Conservation (phyloP, 257 asterid genomes). For the Nicotiana noctiflora region DNA sequence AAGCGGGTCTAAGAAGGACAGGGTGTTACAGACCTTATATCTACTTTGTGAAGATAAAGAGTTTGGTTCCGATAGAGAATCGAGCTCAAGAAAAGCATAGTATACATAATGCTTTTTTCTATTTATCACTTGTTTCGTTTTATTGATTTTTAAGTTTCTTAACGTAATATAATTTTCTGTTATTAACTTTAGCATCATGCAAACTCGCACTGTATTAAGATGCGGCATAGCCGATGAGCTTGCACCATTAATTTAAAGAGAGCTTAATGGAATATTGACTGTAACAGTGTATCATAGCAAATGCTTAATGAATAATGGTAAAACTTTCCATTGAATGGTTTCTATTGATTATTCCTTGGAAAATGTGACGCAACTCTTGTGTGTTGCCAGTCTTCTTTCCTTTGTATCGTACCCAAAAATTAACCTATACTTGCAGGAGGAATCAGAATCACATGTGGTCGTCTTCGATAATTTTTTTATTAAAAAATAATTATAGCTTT, state of each 20-base stretch:
- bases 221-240: background rate
- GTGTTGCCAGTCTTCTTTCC: background rate
- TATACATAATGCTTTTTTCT: no score
- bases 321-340: background rate
- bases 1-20: no score
- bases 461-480: background rate
- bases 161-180: no score
- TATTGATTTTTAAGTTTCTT: no score
- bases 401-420: slow-evolving; percentile 2
- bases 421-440: background rate
- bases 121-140: background rate
- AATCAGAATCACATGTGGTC: slow-evolving; percentile 2
- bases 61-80: no score
- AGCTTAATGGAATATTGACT: background rate
- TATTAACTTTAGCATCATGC: no score
- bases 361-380: background rate
- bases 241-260: background rate
- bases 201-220: background rate
- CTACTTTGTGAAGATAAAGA: no score
- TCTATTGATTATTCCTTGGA: background rate
- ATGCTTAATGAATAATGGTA: background rate
- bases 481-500: background rate
- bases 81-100: no score
- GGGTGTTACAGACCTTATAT: no score
- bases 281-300: background rate